Percentiles rank a stretch among this genome's conserved stretches.
These are phyloP conservation scores for Cyclaneusma minus DNA, from an alignment of 2,329 filamentous ascomycete species.

Conservation along the genomic window DNA sequence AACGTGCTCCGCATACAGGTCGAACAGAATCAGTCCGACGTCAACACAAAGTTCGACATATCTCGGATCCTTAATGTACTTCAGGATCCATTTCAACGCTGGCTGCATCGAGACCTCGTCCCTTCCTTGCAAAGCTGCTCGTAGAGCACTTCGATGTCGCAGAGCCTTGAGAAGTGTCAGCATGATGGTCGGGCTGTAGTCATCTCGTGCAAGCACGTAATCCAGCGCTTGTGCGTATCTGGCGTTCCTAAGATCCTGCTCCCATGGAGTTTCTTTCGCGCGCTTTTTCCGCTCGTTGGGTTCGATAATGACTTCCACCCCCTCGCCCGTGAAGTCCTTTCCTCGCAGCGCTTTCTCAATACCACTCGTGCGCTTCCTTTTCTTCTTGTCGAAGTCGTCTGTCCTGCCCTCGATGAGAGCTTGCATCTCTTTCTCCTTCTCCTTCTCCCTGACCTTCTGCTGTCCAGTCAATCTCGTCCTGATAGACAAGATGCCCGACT, in stretches of 20 bases:
- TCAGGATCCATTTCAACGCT: conserved; percentile 68
- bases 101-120: conserved; percentile 73
- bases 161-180: conserved; percentile 73
- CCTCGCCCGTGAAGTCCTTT: conserved; percentile 71
- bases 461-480: conserved; percentile 75
- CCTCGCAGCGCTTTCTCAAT: conserved; percentile 48
- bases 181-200: conserved; percentile 43
- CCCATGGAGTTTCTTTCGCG: conserved; percentile 62
- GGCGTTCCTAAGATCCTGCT: conserved; percentile 63
- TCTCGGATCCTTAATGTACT: conserved; percentile 67
- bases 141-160: conserved; percentile 73
- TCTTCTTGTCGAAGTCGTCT: conserved; percentile 60
- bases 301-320: conserved; percentile 77
- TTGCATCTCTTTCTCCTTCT: conserved; percentile 73
- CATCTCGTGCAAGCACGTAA: conserved; percentile 46
- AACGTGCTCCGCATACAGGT: conserved; percentile 73
- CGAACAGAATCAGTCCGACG: conserved; percentile 65
- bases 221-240: conserved; percentile 69
- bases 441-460: conserved; percentile 60
- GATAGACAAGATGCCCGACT: conserved; percentile 80
- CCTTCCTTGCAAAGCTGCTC: conserved; percentile 62
- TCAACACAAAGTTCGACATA: conserved; percentile 73
- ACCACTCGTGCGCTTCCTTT: conserved; percentile 43
- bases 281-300: conserved; percentile 48
- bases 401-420: conserved; percentile 65